Base-by-base conservation (phyloP, 2,329 filamentous ascomycete genomes). In the Chrysoporthe deuterocubensis region DNA sequence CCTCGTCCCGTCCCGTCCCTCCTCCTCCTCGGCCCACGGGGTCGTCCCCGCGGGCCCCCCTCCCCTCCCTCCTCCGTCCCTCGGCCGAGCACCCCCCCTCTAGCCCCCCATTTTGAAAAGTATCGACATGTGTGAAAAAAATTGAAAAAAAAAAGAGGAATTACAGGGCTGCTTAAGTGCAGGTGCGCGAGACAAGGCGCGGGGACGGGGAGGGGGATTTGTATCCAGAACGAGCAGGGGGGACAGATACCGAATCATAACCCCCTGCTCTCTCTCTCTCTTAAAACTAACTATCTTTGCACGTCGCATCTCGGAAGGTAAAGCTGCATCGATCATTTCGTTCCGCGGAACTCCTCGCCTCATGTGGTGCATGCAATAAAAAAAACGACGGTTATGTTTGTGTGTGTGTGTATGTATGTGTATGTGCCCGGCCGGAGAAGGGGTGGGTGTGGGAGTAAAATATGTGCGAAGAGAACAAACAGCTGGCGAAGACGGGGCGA, bases 271-370 rank as follows among this genome's bases (percentile, higher is more conserved):
- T 52, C 16, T 56, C 16, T 56, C 16, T 34, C 26, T n/a, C 6
- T 40, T 34, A 16, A 57, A 40, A 7, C 26, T 26, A 26, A 26
- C 26, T 26, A 26, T 8, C 34, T 34, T 2, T 40, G 16, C 54
- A n/a, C 18, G 18, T 57, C 40, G n/a, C 13, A 37, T 32, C 13
- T 60, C 58, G 14, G 48, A 26, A 26, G 32, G 26, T 32, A 54
- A 26, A 26, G 13, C 50, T 61, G 40, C 26, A 48, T 61, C 59
- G 43, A 61, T 61, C 59, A 61, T 61, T 61, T 68, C 52, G 54
- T 66, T 63, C 59, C 67, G 57, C 46, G 46, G 48, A 52, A 68
- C 67, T 68, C 67, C 67, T 68, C 59, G 64, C 67, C 67, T 56
- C 59, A 63, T 68, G 59, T 68, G 48, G 46, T 66, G 58, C 34